These are phyloP conservation scores for Neobulgaria alba DNA, from an alignment of 2,329 filamentous ascomycete species.

Conservation along the genomic window DNA sequence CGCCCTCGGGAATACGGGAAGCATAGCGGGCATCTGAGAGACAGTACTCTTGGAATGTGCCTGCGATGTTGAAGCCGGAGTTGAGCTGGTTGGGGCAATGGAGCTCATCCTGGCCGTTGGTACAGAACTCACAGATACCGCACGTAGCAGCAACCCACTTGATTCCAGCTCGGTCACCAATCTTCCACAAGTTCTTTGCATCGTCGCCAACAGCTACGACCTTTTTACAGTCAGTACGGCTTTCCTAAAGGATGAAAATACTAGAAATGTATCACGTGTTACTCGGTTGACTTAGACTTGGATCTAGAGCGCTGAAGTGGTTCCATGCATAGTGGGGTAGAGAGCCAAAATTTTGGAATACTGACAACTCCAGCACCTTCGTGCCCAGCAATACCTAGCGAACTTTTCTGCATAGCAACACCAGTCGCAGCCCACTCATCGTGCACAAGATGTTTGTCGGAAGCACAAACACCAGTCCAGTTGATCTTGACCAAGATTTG, in stretches of 20 bases:
- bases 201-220: background rate
- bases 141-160: slow-evolving; percentile 32
- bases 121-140: slow-evolving; percentile 24
- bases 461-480: background rate
- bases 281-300: too few species aligned
- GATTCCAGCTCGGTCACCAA: slow-evolving; percentile 57
- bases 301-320: too few species aligned
- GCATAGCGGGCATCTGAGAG: slow-evolving; percentile 47
- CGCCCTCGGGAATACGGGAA: slow-evolving; percentile 40
- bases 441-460: background rate
- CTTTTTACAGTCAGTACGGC: background rate
- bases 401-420: background rate
- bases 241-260: background rate
- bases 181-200: slow-evolving; percentile 42
- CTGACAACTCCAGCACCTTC: background rate
- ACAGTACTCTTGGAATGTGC: slow-evolving; percentile 28
- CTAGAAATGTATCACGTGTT: too few species aligned
- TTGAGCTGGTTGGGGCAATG: slow-evolving; percentile 48
- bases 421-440: background rate
- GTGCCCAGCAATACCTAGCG: background rate
- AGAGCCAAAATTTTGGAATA: background rate
- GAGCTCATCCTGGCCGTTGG: slow-evolving; percentile 34
- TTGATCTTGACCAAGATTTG: background rate
- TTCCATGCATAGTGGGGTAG: too few species aligned
- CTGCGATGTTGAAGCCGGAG: slow-evolving; percentile 49